A percentile compares a stretch with the other conserved stretches of the same genome.
These are phyloP conservation scores for Brettanomyces bruxellensis DNA, from an alignment of 805 yeast species.

Conservation along the genomic window DNA sequence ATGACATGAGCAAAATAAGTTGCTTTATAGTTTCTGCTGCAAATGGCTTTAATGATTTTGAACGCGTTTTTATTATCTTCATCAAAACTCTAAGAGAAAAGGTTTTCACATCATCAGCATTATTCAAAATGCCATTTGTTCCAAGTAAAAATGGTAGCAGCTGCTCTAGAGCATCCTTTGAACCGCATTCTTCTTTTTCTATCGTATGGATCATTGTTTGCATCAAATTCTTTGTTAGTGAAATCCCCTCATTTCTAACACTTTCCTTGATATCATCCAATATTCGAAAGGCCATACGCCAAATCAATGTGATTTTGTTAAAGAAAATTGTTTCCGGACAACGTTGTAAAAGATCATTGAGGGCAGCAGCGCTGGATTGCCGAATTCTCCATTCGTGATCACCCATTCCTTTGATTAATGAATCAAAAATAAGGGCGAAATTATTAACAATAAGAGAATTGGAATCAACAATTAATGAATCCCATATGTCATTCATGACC, in stretches of 20 bases:
- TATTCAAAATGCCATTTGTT: constrained; percentile 67
- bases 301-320: constrained; percentile 50
- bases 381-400: constrained; percentile 88
- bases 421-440: constrained; percentile 52
- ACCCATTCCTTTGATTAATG: constrained; percentile 60
- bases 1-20: constrained; percentile 64
- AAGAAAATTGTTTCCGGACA: constrained; percentile 46
- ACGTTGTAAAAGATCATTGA: constrained; percentile 61
- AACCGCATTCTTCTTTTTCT: constrained; percentile 36
- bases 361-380: constrained; percentile 73
- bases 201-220: constrained; percentile 50
- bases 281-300: constrained; percentile 82
- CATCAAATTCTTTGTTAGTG: constrained; percentile 59
- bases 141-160: constrained; percentile 78
- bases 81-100: constrained; percentile 73
- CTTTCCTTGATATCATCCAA: constrained; percentile 94
- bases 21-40: constrained; percentile 63
- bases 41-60: constrained; percentile 52
- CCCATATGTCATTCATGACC: constrained; percentile 89
- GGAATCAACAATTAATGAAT: constrained; percentile 49
- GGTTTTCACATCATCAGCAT: constrained; percentile 73
- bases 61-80: constrained; percentile 57
- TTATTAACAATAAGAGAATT: constrained; percentile 43
- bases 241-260: constrained; percentile 73
- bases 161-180: constrained; percentile 39